Percentiles rank a stretch among this genome's conserved stretches.
These are phyloP conservation scores for Cystobasidium slooffiae DNA, from an alignment of 1,284 basidiomycete species.

Conservation along the genomic window DNA sequence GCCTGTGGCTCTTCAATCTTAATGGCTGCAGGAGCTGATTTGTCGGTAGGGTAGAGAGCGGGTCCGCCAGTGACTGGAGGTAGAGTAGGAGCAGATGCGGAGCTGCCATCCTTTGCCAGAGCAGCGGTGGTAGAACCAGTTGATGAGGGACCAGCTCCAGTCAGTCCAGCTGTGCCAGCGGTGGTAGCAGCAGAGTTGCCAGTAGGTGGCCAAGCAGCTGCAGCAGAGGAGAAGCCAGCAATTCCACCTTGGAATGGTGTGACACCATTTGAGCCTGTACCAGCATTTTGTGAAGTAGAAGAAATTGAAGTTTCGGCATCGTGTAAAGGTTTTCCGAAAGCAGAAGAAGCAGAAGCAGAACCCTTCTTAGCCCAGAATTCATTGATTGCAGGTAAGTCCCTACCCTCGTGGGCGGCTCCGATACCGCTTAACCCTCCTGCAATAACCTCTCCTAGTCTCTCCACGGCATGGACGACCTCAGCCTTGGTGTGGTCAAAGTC, in stretches of 20 bases:
- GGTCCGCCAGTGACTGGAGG: conserved; percentile 22
- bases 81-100: conserved; percentile 10
- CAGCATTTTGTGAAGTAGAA: neutral
- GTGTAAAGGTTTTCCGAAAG: conserved; percentile 32
- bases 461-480: conserved; percentile 32
- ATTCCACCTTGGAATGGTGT: conserved; percentile 7
- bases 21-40: conserved; percentile 2
- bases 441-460: conserved; percentile 34
- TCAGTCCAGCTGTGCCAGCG: too few species aligned
- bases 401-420: conserved; percentile 36
- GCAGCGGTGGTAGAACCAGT: conserved; percentile 12
- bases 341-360: conserved; percentile 28
- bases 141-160: neutral
- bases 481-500: conserved; percentile 40
- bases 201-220: conserved; percentile 4
- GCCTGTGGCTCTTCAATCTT: conserved; percentile 13
- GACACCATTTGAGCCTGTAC: conserved; percentile 2
- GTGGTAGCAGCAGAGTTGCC: neutral
- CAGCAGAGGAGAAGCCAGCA: conserved; percentile 1
- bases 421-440: conserved; percentile 25
- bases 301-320: conserved; percentile 3
- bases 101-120: conserved; percentile 3
- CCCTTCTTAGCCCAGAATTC: conserved; percentile 31
- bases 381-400: conserved; percentile 14
- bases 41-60: conserved; percentile 14